Evolutionary conservation across 352 stramenopile species (phyloP), one percentile per base, ranked within the genome.

Genomic region (Phytophthora hybrid): DNA sequence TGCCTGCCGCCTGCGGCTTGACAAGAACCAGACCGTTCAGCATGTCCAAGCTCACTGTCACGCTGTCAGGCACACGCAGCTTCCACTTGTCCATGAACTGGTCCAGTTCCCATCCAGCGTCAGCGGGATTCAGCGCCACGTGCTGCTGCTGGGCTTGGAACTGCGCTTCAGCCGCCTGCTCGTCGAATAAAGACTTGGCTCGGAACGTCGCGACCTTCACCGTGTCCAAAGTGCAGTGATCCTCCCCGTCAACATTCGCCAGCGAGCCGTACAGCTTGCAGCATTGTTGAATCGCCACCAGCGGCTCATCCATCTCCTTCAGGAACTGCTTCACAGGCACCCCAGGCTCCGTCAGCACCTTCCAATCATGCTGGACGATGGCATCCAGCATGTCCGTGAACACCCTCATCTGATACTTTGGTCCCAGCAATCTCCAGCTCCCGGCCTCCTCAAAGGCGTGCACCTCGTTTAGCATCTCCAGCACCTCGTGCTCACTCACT

Each of bases 41-140:
- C 79, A 96, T 85, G 1, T 89, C 84, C n/a, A 79, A 60, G 46
- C 58, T 81, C 14, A 95, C 88, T 0, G 61, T 75, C 49, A 96
- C 82, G 7, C 74, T 81, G 29, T 93, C 82, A 3, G 88, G 89
- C 4, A 96, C 88, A 14, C 88, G 83, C 11, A 95, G 69, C 41
- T 88, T 82, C 89, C 89, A 96, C 53, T 96, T 94, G 21, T 94
- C 83, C 81, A 96, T 85, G 53, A 96, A 96, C 52, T 78, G 62
- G 4, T 89, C 77, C 16, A 93, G 66, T 18, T 76, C 56, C 81
- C 81, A 93, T 9, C 78, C 87, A 10, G 88, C 77, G 14, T 79
- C 66, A 4, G 71, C 63, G 19, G 66, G 65, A 46, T 75, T 71
- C 19, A 83, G 16, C 31, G 65, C 61, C 18, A 66, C 59, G 1